Conservation (phyloP, 176 grass and related monocot species). For the Oryza coarctata region DNA sequence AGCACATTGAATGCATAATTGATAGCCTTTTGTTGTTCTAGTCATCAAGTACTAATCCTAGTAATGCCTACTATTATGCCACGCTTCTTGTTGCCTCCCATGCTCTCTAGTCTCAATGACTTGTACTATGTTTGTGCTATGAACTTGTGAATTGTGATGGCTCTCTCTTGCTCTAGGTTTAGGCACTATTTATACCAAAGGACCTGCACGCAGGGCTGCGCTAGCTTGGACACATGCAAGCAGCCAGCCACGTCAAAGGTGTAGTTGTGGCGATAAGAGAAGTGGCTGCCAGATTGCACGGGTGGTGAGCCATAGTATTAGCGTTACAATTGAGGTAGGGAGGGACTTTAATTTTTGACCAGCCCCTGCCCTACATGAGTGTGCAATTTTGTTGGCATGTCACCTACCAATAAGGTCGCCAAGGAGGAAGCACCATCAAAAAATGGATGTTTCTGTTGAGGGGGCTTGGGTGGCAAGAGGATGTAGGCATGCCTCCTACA, state of each 20-base stretch:
- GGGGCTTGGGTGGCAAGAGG: neutral
- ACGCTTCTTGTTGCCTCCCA: conserved; percentile 29
- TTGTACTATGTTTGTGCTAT: neutral
- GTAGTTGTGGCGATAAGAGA: neutral
- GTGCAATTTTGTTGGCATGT: conserved; percentile 15
- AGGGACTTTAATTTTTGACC: neutral
- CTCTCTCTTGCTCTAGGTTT: neutral
- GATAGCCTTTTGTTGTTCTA: neutral
- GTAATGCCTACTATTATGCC: neutral
- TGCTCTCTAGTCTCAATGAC: neutral
- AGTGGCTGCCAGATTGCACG: conserved; percentile 1
- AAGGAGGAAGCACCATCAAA: conserved; percentile 25
- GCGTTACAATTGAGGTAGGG: neutral
- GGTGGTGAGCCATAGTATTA: conserved; percentile 9
- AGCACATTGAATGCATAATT: neutral
- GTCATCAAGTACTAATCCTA: neutral
- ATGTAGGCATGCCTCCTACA: neutral
- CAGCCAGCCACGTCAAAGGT: neutral
- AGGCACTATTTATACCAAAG: conserved; percentile 1
- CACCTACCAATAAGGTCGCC: neutral
- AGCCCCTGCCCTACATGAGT: neutral
- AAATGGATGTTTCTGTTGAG: neutral
- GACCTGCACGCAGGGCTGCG: neutral
- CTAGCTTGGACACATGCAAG: conserved; percentile 1
- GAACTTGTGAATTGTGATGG: neutral